phyloP scores from a whole-genome alignment of 2,329 filamentous ascomycete genomes.

The Fusarium albosuccineum region DNA sequence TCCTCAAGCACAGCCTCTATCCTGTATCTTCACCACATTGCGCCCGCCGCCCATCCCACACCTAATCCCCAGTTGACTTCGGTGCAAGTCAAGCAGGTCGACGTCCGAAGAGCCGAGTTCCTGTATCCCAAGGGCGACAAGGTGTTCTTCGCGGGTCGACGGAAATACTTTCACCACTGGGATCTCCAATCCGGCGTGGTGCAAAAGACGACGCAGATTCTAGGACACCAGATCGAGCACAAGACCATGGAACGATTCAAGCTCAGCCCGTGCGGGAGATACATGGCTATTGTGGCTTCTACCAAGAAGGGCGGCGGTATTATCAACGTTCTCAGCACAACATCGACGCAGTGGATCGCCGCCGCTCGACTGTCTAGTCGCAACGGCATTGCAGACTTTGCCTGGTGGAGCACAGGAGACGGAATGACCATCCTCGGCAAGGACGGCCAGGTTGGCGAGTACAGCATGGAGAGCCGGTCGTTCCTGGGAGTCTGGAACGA shows the following conservation, averaged over 20 bases:
- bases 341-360: conserved; percentile 87
- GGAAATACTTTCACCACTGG: conserved; percentile 96
- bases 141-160: conserved; percentile 89
- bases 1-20: conserved; percentile 89
- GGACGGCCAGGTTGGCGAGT: conserved; percentile 92
- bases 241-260: conserved; percentile 92
- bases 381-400: conserved; percentile 89
- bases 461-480: conserved; percentile 75
- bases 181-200: conserved; percentile 84
- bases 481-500: conserved; percentile 90
- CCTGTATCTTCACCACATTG: conserved; percentile 90
- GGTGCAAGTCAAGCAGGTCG: conserved; percentile 85
- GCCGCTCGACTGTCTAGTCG: conserved; percentile 85
- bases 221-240: conserved; percentile 84
- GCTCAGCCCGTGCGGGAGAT: conserved; percentile 85
- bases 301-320: conserved; percentile 87
- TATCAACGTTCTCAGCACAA: conserved; percentile 85
- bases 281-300: conserved; percentile 86
- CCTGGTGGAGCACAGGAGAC: conserved; percentile 89
- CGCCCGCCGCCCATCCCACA: conserved; percentile 77
- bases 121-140: conserved; percentile 78
- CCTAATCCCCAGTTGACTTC: conserved; percentile 93
- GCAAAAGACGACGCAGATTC: conserved; percentile 82
- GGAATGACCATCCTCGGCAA: conserved; percentile 87
- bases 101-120: conserved; percentile 88